Base-by-base conservation (phyloP, 345 rosid genomes). In the Trapa bicornis region DNA sequence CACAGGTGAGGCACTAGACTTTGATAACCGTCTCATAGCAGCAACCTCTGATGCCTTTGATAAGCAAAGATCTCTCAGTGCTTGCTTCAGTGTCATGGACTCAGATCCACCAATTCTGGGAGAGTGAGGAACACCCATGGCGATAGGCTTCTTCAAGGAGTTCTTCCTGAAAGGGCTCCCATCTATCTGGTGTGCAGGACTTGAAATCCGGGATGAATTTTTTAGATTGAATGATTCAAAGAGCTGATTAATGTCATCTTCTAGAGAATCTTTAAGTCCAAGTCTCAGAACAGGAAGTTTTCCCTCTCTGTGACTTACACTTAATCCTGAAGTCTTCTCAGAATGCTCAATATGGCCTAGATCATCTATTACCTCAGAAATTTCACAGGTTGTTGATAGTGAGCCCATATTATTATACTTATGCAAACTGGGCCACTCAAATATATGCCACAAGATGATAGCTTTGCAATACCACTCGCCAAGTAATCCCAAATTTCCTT, bases 31-130 rank as follows among this genome's bases (percentile, higher is more conserved):
- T 77, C 84, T 92, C 78, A 80, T 80, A 35, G 95, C 87, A 76
- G 96, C 98, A 88, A 87, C 89, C 80, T 92, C 96, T 33, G 96
- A 89, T 70, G 98, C 98, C 80, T 89, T 92, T 3, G 95, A 89
- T 72, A 89, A 70, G 79, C 96, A 87, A 71, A 87, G 88, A 62
- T 92, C 96, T 79, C 98, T 80, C 70, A 89, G 69, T 32, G 98
- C 92, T 70, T 89, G 98, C 86, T 92, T 92, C 79, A 92, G 69
- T 47, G 96, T 87, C 72, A 83, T 74, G 0, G 86, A 72, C 75
- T 92, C 95, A 35, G 92, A 80, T 74, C 71, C 68, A 42, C 89
- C 87, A 71, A 80, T 67, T 67, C 91, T 75, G 4, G 95, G 86
- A 16, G 93, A 87, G 22, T 74, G 85, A 61, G 89, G 86, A 48